Conservation (phyloP, 73 alveolate species). For the Paraurostyla sp. region DNA sequence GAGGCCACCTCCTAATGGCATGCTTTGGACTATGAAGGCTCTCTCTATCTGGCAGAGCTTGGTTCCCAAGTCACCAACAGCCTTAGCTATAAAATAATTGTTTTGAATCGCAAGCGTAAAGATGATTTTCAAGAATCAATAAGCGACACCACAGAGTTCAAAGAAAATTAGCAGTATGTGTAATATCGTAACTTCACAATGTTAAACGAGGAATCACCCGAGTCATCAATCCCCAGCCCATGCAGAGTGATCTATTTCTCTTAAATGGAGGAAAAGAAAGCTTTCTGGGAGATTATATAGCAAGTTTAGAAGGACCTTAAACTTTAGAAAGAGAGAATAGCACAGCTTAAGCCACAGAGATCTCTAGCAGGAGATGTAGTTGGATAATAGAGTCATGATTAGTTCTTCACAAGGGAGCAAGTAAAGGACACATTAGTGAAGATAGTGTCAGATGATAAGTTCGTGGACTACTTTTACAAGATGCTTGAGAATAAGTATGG, state of each 20-base stretch:
- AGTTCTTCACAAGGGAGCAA: constrained; percentile 37
- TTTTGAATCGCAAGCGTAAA: constrained; percentile 7
- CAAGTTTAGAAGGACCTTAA: background rate
- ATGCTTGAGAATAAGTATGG: constrained; percentile 19
- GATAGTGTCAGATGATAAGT: constrained; percentile 27
- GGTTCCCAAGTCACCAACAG: background rate
- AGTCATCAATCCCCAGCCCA: background rate
- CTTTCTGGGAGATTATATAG: background rate
- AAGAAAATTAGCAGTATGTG: background rate
- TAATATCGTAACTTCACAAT: background rate
- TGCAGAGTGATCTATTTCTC: constrained; percentile 17
- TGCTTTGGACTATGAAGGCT: constrained; percentile 18
- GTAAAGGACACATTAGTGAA: constrained; percentile 13
- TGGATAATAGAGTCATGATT: background rate
- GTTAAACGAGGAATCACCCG: background rate
- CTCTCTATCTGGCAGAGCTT: background rate
- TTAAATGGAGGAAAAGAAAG: background rate
- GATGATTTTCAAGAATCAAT: constrained; percentile 3
- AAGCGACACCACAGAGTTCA: background rate
- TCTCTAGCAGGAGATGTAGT: background rate
- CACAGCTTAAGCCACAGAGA: no score
- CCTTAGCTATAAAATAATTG: background rate
- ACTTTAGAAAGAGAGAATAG: no score
- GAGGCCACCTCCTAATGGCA: constrained; percentile 33
- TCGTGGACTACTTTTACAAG: constrained; percentile 25